phyloP scores from a whole-genome alignment of 202 grass and related monocot genomes.

The Schoenoplectus tabernaemontani region DNA sequence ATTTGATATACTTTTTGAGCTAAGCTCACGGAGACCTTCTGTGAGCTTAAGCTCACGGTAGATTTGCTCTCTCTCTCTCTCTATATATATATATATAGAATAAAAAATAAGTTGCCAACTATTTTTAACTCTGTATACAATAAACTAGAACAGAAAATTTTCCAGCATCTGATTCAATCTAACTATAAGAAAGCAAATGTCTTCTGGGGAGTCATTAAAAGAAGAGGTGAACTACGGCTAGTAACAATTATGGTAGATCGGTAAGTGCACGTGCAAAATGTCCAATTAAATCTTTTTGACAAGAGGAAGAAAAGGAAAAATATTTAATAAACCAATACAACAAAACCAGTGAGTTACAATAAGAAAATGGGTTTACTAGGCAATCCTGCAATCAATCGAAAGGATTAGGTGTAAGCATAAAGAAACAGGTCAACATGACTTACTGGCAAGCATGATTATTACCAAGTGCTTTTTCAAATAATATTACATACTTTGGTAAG shows the following conservation, averaged over 20 bases:
- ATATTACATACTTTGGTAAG: not conserved
- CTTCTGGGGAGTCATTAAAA: not conserved
- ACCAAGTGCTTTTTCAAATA: not conserved
- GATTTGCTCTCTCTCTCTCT: too few relatives aligned
- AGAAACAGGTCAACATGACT: not conserved
- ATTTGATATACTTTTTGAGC: too few relatives aligned
- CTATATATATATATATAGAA: too few relatives aligned
- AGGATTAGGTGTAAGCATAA: not conserved
- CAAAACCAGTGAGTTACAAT: not conserved
- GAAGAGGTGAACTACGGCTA: not conserved
- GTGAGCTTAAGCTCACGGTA: too few relatives aligned
- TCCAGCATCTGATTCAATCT: not conserved
- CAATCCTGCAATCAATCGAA: not conserved
- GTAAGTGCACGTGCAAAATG: not conserved
- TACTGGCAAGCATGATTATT: not conserved
- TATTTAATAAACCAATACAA: not conserved
- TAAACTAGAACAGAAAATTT: not conserved
- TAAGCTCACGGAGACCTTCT: too few relatives aligned
- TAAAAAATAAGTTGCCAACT: not conserved
- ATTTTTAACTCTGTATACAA: not conserved
- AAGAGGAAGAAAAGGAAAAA: not conserved
- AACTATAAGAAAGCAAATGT: not conserved
- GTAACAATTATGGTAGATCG: not conserved
- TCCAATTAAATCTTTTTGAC: not conserved
- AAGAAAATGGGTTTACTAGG: not conserved